Evolutionary conservation across 371 early-diverging fungal genomes (phyloP), one percentile per base, ranked within the genome.

Genomic region (Entomophthora muscae): DNA sequence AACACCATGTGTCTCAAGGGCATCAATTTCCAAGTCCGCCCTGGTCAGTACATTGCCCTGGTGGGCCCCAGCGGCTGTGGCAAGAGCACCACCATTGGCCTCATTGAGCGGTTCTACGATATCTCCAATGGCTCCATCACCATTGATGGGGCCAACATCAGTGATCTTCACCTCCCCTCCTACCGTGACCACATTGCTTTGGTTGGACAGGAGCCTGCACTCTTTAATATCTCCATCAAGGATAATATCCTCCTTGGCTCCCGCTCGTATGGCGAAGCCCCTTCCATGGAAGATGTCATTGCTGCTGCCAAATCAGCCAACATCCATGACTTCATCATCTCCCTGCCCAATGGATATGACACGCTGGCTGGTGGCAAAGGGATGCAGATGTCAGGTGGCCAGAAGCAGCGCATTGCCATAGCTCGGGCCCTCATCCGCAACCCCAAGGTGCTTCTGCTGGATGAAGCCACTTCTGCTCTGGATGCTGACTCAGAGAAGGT

Each of bases 1-100:
- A 79, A 85, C 65, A 75, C 84, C 33, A 66, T 72, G 33, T 79
- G 95, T 26, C 86, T 93, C 66, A 77, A 79, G 28, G 85, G 87
- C 32, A 70, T 96, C 65, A 78, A 82, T 63, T 70, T 95, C 27
- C 71, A 78, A 52, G 84, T 89, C 52, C 70, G 76, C 62, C 76
- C 82, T 3, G 89, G 90, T 52, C 79, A 90, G 70, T 85, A 80
- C 1, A 81, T 89, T 23, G 94, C 91, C 2, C 70, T 93, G 17
- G 91, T 91, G 1, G 94, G 94, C 3, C 81, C 87, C 1, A 82
- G 83, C 5, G 93, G 93, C n/a, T 88, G 89, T 66, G 93, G 95
- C 51, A 92, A 92, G 71, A 80, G 82, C 13, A 92, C 95, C 0
- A 80, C 83, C 12, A 80, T 92, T 68, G 83, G 82, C 64, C 78